Percentiles rank a stretch among this genome's conserved stretches.
Conservation (phyloP, 306 rosid genomes). For the Casuarina cunninghamiana region DNA sequence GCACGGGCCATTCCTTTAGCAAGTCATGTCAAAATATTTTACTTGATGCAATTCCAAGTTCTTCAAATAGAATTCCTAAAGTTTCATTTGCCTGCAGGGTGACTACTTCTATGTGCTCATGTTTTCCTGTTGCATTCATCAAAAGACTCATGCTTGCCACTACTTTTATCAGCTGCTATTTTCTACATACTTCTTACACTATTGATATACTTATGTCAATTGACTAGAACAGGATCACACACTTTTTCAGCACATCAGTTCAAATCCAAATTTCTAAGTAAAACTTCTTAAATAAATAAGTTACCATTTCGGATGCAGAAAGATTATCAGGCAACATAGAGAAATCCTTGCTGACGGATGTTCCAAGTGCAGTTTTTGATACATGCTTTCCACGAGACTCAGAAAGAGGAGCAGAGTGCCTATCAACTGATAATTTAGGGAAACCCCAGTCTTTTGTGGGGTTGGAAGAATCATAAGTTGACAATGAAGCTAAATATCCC, state of each 20-base stretch:
- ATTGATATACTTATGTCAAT: neutral
- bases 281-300: neutral
- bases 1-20: neutral
- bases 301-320: constrained; percentile 49
- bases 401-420: constrained; percentile 12
- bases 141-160: neutral
- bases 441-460: constrained; percentile 88
- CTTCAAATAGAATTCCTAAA: neutral
- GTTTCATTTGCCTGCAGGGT: neutral
- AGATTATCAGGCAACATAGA: constrained; percentile 32
- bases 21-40: neutral
- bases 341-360: constrained; percentile 29
- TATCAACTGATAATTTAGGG: constrained; percentile 54
- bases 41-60: neutral
- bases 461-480: constrained; percentile 73
- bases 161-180: neutral
- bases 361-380: constrained; percentile 34
- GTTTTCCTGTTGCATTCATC: neutral
- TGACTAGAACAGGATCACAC: neutral
- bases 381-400: constrained; percentile 33
- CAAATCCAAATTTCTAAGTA: neutral
- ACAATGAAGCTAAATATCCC: constrained; percentile 57
- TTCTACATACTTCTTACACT: neutral
- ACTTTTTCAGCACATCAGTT: neutral
- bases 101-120: neutral